Percentiles rank a stretch among this genome's conserved stretches.
Conservation (phyloP, 2,329 filamentous ascomycete genomes). For the Tolypocladium amazonense region DNA sequence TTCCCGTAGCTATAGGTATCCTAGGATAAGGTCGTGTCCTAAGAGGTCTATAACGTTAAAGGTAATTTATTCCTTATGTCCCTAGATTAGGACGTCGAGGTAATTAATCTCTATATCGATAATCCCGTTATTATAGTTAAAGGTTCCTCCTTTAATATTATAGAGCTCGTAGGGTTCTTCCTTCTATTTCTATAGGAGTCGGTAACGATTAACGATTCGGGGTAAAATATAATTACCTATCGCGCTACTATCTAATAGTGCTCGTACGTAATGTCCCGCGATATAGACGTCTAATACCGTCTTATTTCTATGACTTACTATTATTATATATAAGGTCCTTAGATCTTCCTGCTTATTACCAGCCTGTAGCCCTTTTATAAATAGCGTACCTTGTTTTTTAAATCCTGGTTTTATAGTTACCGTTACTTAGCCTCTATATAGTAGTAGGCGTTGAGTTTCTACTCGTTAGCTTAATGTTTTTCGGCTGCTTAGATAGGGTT, state of each 20-base stretch:
- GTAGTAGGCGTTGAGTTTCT: not conserved
- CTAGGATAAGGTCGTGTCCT: not conserved
- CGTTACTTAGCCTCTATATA: not conserved
- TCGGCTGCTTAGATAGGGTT: not conserved
- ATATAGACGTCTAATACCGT: not conserved
- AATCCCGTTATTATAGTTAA: not conserved
- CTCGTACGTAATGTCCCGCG: not conserved
- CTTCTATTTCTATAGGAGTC: not conserved
- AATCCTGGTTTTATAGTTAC: not conserved
- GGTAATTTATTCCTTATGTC: not conserved
- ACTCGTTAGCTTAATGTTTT: not conserved
- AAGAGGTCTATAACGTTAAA: too few species aligned
- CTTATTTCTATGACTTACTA: not conserved
- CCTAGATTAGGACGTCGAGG: not conserved
- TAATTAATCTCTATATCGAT: not conserved
- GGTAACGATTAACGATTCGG: too few species aligned
- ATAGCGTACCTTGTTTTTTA: not conserved
- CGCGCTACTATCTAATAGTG: not conserved
- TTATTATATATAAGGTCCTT: not conserved
- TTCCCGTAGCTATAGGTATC: not conserved
- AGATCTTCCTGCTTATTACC: not conserved
- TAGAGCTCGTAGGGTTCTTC: not conserved
- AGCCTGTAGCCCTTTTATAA: too few species aligned
- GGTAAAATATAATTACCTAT: not conserved
- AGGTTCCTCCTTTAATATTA: not conserved